Base-by-base conservation (phyloP, 2,329 filamentous ascomycete genomes). In the Dryadomyces sulphureus region DNA sequence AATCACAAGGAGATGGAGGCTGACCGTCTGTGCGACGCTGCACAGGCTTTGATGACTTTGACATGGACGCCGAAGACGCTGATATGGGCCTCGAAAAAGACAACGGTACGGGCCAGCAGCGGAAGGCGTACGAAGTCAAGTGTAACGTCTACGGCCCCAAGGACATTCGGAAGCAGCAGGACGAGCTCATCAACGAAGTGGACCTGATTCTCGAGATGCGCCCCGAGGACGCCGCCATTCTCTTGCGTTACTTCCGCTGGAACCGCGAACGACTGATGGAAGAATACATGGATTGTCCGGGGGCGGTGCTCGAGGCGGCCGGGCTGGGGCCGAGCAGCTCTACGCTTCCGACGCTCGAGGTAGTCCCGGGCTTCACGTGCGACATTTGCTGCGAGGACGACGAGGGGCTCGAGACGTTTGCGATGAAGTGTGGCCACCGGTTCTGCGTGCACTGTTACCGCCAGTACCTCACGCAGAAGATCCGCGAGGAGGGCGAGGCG, bases 381-480 rank as follows among this genome's bases (percentile, higher is more conserved):
- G 88, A 94, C 50, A 98, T 98, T 53, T 98, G 92, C 67, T 96
- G 84, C 62, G 89, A 96, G 57, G 92, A 98, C 53, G 82, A 75
- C 19, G 70, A 78, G 0, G 79, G 75, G 1, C 65, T 95, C 19
- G 62, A 85, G 60, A 88, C 85, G 2, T 96, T 95, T 64, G 87
- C 90, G 22, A 86, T 98, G 76, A 94, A 86, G 59, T 98, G 92
- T 61, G 86, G 81, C 1, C 92, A 98, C 62, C 77, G 92, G 43
- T 98, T 92, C 62, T 98, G 92, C 56, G 79, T 89, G 30, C 77
- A 87, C 57, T 98, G 92, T 66, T 98, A 95, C 60, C 74, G 80
- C 22, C 88, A 94, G 44, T 98, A 98, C 57, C 67, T 98, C 22
- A 75, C 71, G 1, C 89, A 94, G 56, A 98, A 98, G 69, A 94